Percentiles rank a stretch among this genome's conserved stretches.
These are phyloP conservation scores for sweet orange (Citrus sinensis) DNA, from an alignment of 345 rosid species.

Conservation along the genomic window DVS_A1.0 CM039169.1:28119501-28120000, in stretches of 20 bases:
- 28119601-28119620: conserved; percentile 67
- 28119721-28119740: neutral
- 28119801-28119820: neutral
- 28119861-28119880: neutral
- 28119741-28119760: neutral
- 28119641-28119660: conserved; percentile 50
- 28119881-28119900: neutral
- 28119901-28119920: neutral
- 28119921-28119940: neutral
- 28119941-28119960: conserved; percentile 5
- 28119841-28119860: conserved; percentile 14
- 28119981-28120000: conserved; percentile 3
- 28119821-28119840: neutral
- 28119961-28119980: conserved; percentile 2
- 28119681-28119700: neutral
- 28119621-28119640: conserved; percentile 40
- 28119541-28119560: conserved; percentile 72
- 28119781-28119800: neutral
- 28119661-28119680: neutral
- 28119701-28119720: neutral
- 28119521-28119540: conserved; percentile 88
- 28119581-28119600: conserved; percentile 75
- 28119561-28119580: conserved; percentile 64
- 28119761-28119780: neutral
- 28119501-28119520: conserved; percentile 89